phyloP scores from a whole-genome alignment of 2,329 filamentous ascomycete genomes.

The Ceratocystis eucalypticola region DNA sequence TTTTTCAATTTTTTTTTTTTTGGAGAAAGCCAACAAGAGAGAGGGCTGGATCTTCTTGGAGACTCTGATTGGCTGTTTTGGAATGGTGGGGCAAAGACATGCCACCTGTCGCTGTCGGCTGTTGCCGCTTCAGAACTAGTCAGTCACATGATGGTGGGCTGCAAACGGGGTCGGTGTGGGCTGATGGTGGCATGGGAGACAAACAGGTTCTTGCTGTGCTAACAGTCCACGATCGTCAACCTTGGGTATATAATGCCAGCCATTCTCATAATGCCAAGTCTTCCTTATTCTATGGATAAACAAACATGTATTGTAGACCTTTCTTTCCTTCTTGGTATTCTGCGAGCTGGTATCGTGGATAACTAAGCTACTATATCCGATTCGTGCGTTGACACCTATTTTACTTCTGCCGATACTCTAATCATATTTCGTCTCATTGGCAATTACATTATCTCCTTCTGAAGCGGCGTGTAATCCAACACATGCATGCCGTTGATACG shows the following conservation, averaged over 20 bases:
- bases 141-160: background rate
- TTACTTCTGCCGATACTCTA: background rate
- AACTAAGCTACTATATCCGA: no score
- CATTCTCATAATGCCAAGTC: no score
- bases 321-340: no score
- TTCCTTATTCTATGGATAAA: no score
- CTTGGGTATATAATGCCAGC: no score
- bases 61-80: constrained; percentile 1
- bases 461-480: constrained; percentile 15
- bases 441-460: constrained; percentile 10
- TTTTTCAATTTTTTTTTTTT: background rate
- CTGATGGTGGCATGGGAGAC: background rate
- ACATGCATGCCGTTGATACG: constrained; percentile 17
- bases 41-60: background rate
- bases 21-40: background rate
- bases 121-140: background rate
- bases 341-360: no score
- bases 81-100: background rate
- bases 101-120: background rate
- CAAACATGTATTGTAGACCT: no score
- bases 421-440: background rate
- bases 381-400: background rate
- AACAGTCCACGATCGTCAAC: no score
- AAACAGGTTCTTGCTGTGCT: no score
- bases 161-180: background rate